These are phyloP conservation scores for Dispira parvispora DNA, from an alignment of 192 early-diverging fungal species.

Conservation along the genomic window DNA sequence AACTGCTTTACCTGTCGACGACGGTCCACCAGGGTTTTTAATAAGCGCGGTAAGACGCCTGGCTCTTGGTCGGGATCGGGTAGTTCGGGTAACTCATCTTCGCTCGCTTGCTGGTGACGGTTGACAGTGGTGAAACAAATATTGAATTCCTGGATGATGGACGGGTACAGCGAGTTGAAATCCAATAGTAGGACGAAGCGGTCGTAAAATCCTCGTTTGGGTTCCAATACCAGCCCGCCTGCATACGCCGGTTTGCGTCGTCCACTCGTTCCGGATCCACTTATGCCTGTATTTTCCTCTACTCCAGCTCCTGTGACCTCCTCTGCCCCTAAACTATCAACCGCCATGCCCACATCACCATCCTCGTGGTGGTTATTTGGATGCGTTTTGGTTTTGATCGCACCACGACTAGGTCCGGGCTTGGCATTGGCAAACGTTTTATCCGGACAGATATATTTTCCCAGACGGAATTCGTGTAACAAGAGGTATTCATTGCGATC, in stretches of 20 bases:
- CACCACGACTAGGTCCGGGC: constrained; percentile 13
- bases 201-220: constrained; percentile 94
- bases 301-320: constrained; percentile 2
- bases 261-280: constrained; percentile 17
- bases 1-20: constrained; percentile 76
- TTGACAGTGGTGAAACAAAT: constrained; percentile 97
- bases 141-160: constrained; percentile 99
- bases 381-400: constrained; percentile 11
- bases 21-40: constrained; percentile 78
- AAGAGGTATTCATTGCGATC: constrained; percentile 92
- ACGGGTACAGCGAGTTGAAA: constrained; percentile 99
- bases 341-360: constrained; percentile 13
- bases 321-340: constrained; percentile 15
- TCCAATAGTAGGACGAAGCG: constrained; percentile 87
- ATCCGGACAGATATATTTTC: constrained; percentile 88
- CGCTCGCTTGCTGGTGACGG: constrained; percentile 14
- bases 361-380: constrained; percentile 3
- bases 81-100: constrained; percentile 57
- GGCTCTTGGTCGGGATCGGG: constrained; percentile 44
- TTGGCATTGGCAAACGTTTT: constrained; percentile 28
- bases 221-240: constrained; percentile 94
- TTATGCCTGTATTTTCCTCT: constrained; percentile 9
- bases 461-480: constrained; percentile 87
- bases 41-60: constrained; percentile 76
- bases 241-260: constrained; percentile 80